Percentiles rank a stretch among this genome's conserved stretches.
These are phyloP conservation scores for Puccinia coronata DNA, from an alignment of 1,284 basidiomycete species.

Conservation along the genomic window DNA sequence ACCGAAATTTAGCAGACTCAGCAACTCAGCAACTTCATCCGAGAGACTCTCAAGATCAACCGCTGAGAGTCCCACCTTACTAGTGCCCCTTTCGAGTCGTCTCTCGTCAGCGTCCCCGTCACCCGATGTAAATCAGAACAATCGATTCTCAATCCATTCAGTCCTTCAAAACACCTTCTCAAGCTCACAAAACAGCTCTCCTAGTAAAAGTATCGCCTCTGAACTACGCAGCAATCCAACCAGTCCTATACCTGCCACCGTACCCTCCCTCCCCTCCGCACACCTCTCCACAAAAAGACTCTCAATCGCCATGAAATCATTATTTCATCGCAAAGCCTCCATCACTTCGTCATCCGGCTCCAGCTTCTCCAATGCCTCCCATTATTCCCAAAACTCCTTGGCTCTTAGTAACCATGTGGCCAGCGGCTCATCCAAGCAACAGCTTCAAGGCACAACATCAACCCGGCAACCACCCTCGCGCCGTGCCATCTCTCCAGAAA, in stretches of 20 bases:
- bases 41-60: no score
- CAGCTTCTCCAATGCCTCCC: conserved; percentile 17
- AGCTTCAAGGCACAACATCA: not conserved
- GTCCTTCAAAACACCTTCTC: not conserved
- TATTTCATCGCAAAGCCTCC: conserved; percentile 12
- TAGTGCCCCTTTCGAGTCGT: no score
- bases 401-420: no score
- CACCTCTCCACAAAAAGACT: conserved; percentile 12
- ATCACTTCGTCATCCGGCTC: conserved; percentile 27
- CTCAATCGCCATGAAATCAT: conserved; percentile 12
- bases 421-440: not conserved
- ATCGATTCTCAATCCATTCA: conserved; percentile 16
- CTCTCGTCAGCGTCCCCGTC: not conserved
- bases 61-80: not conserved
- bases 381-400: not conserved
- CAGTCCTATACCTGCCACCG: not conserved
- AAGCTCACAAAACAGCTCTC: not conserved
- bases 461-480: not conserved
- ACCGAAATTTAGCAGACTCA: not conserved
- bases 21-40: not conserved
- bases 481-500: not conserved
- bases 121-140: not conserved
- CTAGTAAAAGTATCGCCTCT: not conserved
- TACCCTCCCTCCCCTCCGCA: not conserved
- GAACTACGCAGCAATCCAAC: not conserved